Base-by-base conservation (phyloP, 2,329 filamentous ascomycete species). In the Huntiella decipiens region DNA sequence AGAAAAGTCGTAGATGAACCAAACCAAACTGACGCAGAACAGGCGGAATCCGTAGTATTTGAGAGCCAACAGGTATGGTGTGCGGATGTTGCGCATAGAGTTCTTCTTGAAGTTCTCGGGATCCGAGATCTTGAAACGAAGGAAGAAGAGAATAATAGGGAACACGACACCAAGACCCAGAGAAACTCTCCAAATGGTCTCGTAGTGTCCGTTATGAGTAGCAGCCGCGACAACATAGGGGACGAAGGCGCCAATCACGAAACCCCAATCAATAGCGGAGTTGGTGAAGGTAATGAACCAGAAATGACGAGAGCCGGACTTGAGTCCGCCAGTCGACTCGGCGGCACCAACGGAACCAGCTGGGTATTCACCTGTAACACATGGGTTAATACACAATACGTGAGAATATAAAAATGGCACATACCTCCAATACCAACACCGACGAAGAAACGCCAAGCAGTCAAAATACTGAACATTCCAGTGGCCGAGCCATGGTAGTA, bases 271-370 rank as follows among this genome's bases (percentile, higher is more conserved):
- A 50, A 93, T 92, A 19, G 45, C 39, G 3, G 45, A 75, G 60
- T 92, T 92, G 40, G 83, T 93, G 60, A 91, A 92, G 52, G 93
- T 68, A 54, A 88, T 83, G 57, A 87, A 95, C 84, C 85, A 93
- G 35, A 81, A 70, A 57, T 95, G 88, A n/a, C 87, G 70, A 12
- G 80, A 79, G 8, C 87, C 87, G 12, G 63, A 60, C 59, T 85
- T 84, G 49, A 95, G 66, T 57, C 92, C 84, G 16, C 83, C 82
- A 0, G 80, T 87, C 4, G 79, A 80, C 61, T 95, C 87, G 2
- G 86, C 83, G 45, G 77, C 82, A 2, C 80, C 82, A 1, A 95
- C 87, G 49, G 76, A 83, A 3, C 87, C 87, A 37, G 82, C 82
- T 1, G 82, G 82, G 54, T 86, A 87, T 60, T 88, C 82, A 47